A percentile compares a stretch with the other conserved stretches of the same genome.
phyloP scores from a whole-genome alignment of 1,284 basidiomycete genomes.

The Austropuccinia psidii region DNA sequence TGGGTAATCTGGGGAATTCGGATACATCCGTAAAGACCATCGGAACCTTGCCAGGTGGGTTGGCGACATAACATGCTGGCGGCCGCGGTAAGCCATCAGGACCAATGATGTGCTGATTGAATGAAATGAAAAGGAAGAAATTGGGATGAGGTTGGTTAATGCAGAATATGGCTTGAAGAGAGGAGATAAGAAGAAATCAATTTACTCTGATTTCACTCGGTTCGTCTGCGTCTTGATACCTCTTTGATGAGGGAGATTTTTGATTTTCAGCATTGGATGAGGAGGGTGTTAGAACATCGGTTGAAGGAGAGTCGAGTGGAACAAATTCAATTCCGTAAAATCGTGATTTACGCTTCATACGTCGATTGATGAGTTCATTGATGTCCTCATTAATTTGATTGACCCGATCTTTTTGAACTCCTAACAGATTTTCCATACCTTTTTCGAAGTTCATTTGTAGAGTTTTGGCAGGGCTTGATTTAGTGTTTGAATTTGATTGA shows the following conservation, averaged over 20 bases:
- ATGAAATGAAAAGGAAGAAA: too few species aligned
- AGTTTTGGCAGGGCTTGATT: background rate
- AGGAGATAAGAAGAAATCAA: background rate
- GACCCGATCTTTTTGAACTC: constrained; percentile 3
- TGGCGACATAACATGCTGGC: constrained; percentile 7
- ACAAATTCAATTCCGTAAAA: constrained; percentile 34
- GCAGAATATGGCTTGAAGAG: background rate
- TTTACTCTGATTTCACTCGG: constrained; percentile 20
- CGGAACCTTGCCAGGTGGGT: constrained; percentile 7
- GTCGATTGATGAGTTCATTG: constrained; percentile 14
- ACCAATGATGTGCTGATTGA: constrained; percentile 23
- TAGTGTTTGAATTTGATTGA: background rate
- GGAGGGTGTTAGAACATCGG: background rate
- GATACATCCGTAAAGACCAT: constrained; percentile 34
- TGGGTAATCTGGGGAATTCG: constrained; percentile 23
- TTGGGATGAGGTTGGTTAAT: background rate
- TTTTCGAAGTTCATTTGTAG: constrained; percentile 33
- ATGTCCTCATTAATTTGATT: constrained; percentile 9
- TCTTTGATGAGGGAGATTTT: background rate
- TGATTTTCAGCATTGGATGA: too few species aligned
- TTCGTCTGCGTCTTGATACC: constrained; percentile 22
- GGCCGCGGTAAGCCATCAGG: constrained; percentile 27
- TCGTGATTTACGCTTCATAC: constrained; percentile 1
- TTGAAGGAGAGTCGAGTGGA: constrained; percentile 21
- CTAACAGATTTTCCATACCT: constrained; percentile 31